Evolutionary conservation across 2,329 filamentous ascomycete genomes (phyloP).

Genomic region (Hypocrella siamensis): DNA sequence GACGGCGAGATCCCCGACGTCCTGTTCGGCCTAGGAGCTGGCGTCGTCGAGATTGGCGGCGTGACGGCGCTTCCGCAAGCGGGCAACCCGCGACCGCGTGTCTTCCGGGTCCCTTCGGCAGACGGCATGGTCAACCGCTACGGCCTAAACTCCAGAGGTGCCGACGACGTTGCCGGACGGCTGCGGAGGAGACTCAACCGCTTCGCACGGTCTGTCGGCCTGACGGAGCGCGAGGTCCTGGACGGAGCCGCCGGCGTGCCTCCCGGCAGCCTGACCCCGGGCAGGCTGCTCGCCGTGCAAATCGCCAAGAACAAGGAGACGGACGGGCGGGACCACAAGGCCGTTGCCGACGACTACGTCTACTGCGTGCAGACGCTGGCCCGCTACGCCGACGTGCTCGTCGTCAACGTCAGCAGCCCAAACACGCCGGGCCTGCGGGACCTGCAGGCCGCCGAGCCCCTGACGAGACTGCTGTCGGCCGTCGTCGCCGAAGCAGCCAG

Average conservation of each 20-base stretch:
- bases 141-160: conserved; percentile 82
- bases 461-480: conserved; percentile 64
- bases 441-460: conserved; percentile 68
- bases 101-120: conserved; percentile 72
- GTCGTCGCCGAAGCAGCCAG: conserved; percentile 66
- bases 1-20: conserved; percentile 76
- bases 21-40: conserved; percentile 71
- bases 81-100: conserved; percentile 75
- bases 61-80: conserved; percentile 75
- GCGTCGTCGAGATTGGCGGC: conserved; percentile 83
- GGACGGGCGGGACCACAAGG: conserved; percentile 67
- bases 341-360: conserved; percentile 71
- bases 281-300: conserved; percentile 74
- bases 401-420: conserved; percentile 93
- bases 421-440: conserved; percentile 87
- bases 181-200: conserved; percentile 63
- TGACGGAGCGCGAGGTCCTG: conserved; percentile 59
- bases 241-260: conserved; percentile 65
- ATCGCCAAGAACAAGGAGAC: conserved; percentile 95
- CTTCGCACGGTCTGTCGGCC: conserved; percentile 56
- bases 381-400: conserved; percentile 84
- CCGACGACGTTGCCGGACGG: conserved; percentile 68
- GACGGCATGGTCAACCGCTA: conserved; percentile 91
- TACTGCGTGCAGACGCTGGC: conserved; percentile 73
- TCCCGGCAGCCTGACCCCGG: conserved; percentile 62